Conservation (phyloP, 176 grass and related monocot species). For the Oryza brachyantha region DNA sequence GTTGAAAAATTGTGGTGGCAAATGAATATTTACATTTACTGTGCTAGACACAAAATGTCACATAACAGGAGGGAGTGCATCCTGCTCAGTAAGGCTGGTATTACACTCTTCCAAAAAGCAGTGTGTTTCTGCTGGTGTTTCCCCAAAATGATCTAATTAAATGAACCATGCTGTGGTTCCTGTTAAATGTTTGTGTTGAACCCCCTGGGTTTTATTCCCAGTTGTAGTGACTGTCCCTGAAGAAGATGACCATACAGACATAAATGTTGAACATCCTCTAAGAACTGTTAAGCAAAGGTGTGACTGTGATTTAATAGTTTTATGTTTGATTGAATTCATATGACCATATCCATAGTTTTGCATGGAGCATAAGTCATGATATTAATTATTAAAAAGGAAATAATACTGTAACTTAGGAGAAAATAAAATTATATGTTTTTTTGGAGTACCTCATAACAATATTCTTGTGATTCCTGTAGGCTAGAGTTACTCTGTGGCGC, state of each 20-base stretch:
- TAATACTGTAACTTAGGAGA: neutral
- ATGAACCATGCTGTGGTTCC: neutral
- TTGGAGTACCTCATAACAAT: constrained; percentile 77
- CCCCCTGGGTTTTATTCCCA: neutral
- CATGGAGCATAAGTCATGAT: neutral
- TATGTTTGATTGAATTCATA: constrained; percentile 1
- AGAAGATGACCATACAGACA: neutral
- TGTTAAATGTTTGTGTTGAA: neutral
- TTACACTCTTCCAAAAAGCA: neutral
- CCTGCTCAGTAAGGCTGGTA: neutral
- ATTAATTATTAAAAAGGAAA: constrained; percentile 2
- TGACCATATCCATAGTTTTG: neutral
- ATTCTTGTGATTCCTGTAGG: constrained; percentile 94
- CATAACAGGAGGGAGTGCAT: neutral
- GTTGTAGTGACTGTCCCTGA: constrained; percentile 15
- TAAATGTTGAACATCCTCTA: neutral
- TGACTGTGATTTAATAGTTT: constrained; percentile 21
- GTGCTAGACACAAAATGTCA: neutral
- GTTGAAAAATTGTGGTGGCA: neutral
- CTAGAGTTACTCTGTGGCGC: constrained; percentile 77
- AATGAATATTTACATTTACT: neutral
- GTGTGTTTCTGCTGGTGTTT: neutral
- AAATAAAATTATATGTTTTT: constrained; percentile 1
- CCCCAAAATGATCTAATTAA: neutral
- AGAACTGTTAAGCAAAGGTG: constrained; percentile 11